These are phyloP conservation scores for Pulveroboletus sp. DNA, from an alignment of 768 basidiomycete species.

Conservation along the genomic window DNA sequence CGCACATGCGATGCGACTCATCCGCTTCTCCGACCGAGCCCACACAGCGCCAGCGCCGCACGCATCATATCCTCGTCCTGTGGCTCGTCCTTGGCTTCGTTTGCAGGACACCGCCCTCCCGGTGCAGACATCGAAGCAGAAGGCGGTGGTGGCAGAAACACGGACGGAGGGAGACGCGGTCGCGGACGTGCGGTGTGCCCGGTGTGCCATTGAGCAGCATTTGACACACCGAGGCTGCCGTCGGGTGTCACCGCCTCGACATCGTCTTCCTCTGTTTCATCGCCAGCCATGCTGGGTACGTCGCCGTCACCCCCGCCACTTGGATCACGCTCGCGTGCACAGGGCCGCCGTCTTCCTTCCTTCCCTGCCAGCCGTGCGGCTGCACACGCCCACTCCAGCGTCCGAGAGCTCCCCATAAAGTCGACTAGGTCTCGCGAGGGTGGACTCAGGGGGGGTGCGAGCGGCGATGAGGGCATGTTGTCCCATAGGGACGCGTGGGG, in stretches of 20 bases:
- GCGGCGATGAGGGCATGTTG: slow-evolving; percentile 40
- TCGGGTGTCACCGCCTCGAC: slow-evolving; percentile 63
- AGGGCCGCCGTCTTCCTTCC: slow-evolving; percentile 24
- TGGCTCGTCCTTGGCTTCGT: slow-evolving; percentile 13
- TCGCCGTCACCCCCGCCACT: neutral
- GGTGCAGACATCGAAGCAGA: neutral
- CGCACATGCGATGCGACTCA: slow-evolving; percentile 4
- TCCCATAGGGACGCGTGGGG: slow-evolving; percentile 29
- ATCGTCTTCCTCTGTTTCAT: slow-evolving; percentile 60
- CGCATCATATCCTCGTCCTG: slow-evolving; percentile 67
- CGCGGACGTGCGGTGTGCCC: neutral
- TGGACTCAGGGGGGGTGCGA: slow-evolving; percentile 34
- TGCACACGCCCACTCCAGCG: slow-evolving; percentile 31
- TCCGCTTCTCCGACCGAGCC: slow-evolving; percentile 34
- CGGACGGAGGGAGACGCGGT: neutral
- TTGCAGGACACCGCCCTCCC: neutral
- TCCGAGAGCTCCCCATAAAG: slow-evolving; percentile 25
- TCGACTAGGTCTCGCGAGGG: slow-evolving; percentile 30
- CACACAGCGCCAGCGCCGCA: slow-evolving; percentile 64
- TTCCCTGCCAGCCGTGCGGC: slow-evolving; percentile 50
- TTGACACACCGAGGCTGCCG: slow-evolving; percentile 42
- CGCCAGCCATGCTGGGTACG: slow-evolving; percentile 18
- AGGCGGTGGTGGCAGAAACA: neutral
- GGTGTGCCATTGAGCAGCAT: slow-evolving; percentile 36
- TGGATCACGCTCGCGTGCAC: neutral